phyloP scores from a whole-genome alignment of 129 eudicot genomes.

The Glebionis coronaria region DNA sequence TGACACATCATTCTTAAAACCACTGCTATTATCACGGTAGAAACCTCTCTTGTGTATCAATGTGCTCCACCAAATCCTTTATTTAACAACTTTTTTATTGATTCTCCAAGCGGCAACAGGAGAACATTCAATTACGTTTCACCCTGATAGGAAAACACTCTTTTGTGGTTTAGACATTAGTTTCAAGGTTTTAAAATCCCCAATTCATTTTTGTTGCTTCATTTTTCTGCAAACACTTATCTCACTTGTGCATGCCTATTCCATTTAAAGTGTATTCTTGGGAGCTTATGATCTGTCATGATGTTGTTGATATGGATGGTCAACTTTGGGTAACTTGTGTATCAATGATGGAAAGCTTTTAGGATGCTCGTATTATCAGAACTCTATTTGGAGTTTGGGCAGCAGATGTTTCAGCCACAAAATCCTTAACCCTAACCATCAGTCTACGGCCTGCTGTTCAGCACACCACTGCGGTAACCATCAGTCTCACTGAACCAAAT shows the following conservation, averaged over 20 bases:
- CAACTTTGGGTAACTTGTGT: slow-evolving; percentile 76
- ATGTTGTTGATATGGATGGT: slow-evolving; percentile 85
- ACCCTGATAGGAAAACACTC: slow-evolving; percentile 89
- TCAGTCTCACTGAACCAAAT: too few species aligned
- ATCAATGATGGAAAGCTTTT: slow-evolving; percentile 72
- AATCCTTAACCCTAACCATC: too few species aligned
- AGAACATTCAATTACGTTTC: slow-evolving; percentile 73
- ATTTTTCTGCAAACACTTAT: not conserved
- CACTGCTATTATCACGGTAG: not conserved
- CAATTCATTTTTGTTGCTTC: not conserved
- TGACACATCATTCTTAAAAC: too few species aligned
- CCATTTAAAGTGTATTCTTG: slow-evolving; percentile 79
- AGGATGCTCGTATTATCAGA: slow-evolving; percentile 84
- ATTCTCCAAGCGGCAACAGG: slow-evolving; percentile 58
- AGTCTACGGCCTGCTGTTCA: too few species aligned
- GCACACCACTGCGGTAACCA: too few species aligned
- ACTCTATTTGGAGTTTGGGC: slow-evolving; percentile 83
- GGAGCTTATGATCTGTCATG: slow-evolving; percentile 95
- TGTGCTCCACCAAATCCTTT: not conserved
- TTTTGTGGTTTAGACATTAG: slow-evolving; percentile 82
- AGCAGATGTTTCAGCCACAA: slow-evolving; percentile 80
- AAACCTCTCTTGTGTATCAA: not conserved
- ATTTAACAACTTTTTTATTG: not conserved
- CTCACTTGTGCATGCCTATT: slow-evolving; percentile 18
- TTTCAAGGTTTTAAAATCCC: slow-evolving; percentile 52